phyloP scores from a whole-genome alignment of 345 rosid species.

The Linum tenue region DNA sequence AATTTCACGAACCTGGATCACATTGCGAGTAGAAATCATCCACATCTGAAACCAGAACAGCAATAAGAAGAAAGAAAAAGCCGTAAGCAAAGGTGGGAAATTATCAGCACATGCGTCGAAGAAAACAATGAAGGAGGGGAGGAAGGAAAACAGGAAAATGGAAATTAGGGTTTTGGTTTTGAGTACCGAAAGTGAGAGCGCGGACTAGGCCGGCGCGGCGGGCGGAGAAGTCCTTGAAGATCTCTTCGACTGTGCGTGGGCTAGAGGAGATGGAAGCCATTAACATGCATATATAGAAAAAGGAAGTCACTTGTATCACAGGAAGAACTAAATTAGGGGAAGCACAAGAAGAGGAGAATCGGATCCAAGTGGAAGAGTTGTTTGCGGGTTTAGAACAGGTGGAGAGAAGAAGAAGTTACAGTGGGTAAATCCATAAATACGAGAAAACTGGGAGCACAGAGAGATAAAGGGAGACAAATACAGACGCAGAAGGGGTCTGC shows the following conservation, averaged over 20 bases:
- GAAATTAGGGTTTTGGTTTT: not conserved
- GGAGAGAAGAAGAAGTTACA: not conserved
- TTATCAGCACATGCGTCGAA: not conserved
- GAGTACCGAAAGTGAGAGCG: conserved; percentile 73
- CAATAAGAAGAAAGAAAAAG: not conserved
- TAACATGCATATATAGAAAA: conserved; percentile 7
- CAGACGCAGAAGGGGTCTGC: not conserved
- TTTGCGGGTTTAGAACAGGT: too few relatives aligned
- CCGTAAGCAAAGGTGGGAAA: conserved; percentile 5
- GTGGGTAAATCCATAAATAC: not conserved
- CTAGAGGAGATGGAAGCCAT: conserved; percentile 37
- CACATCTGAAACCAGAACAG: conserved; percentile 47
- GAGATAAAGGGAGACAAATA: too few relatives aligned
- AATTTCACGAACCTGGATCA: conserved; percentile 78
- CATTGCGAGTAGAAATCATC: conserved; percentile 81
- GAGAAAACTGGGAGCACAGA: not conserved
- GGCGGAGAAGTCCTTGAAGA: conserved; percentile 74
- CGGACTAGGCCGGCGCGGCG: conserved; percentile 78
- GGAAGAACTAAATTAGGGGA: not conserved
- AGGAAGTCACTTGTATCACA: not conserved
- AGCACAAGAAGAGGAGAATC: not conserved
- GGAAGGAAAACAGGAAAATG: not conserved
- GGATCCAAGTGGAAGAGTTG: too few relatives aligned
- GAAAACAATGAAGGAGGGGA: not conserved
- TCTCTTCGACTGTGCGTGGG: conserved; percentile 92